Conservation (phyloP, 345 rosid genomes). For the Dovyalis caffra region DNA sequence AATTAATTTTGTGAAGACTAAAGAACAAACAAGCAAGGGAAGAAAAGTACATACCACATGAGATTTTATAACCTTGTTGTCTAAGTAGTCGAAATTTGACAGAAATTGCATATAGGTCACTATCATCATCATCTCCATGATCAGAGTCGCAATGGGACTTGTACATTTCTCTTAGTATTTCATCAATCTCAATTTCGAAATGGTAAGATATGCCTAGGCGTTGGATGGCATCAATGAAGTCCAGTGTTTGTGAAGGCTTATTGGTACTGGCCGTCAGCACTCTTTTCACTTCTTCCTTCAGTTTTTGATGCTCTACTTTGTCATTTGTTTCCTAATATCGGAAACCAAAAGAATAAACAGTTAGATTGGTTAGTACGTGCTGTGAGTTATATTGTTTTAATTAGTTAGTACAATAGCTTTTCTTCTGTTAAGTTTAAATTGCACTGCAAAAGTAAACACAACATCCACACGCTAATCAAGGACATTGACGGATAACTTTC, state of each 20-base stretch:
- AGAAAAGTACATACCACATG: background rate
- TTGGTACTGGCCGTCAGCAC: background rate
- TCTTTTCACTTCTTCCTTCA: slow-evolving; percentile 25
- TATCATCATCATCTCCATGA: background rate
- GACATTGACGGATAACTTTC: background rate
- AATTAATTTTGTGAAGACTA: background rate
- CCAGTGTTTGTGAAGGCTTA: slow-evolving; percentile 3
- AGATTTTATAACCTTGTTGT: slow-evolving; percentile 18
- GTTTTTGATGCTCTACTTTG: background rate
- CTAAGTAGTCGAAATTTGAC: slow-evolving; percentile 31
- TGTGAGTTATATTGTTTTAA: too few relatives aligned
- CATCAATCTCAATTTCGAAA: slow-evolving; percentile 42
- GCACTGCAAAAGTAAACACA: too few relatives aligned
- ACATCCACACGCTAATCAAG: background rate
- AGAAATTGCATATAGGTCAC: slow-evolving; percentile 8
- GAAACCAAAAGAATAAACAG: too few relatives aligned
- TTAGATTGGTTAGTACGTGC: too few relatives aligned
- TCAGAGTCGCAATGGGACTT: background rate
- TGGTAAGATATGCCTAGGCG: slow-evolving; percentile 48
- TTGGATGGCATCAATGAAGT: slow-evolving; percentile 35
- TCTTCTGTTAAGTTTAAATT: too few relatives aligned
- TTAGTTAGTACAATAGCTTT: too few relatives aligned
- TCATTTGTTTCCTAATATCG: background rate
- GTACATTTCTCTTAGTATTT: slow-evolving; percentile 3
- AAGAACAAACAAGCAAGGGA: background rate